Base-by-base conservation (phyloP, 768 basidiomycete genomes). In the Lyophyllum shimeji region DNA sequence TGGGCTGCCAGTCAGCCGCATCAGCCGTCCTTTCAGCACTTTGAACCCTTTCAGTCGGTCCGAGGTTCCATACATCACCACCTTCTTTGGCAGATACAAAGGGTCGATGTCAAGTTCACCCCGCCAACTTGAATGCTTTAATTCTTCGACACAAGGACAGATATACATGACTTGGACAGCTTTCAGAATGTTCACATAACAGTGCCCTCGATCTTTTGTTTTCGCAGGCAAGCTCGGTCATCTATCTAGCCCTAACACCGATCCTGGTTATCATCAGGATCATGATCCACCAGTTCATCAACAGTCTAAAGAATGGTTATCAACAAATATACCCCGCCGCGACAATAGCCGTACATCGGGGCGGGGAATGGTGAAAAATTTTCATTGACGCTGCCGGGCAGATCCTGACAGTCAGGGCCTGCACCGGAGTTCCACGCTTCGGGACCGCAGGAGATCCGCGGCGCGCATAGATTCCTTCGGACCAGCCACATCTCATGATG, bases 31-130 rank as follows among this genome's bases (percentile, higher is more conserved):
- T 49, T 46, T 21, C 24, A 49, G 18, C 13, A 6, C 27, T 29
- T 29, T 46, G 12, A 27, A 25, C 45, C 25, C 45, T 25, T 46
- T 46, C 25, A 29, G 20, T 34, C 47, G 52, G 59, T 37, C 55
- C 58, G 53, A 48, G 23, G 13, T 52, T 17, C 45, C 34, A 25
- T 24, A 27, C 37, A 40, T 48, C 49, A 45, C 7, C 3, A 4
- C 15, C 45, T n/a, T 12, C 45, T 46, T 27, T 29, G 25, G 25
- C 45, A 29, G 45, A 46, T 46, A 59, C 49, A 46, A 54, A 55
- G 53, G 43, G 49, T 51, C 53, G 51, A 52, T 57, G 50, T 27
- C 50, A 43, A 34, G 29, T 50, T 50, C 18, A 40, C 39, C 17
- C 34, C 3, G 3, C 34, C n/a, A n/a, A n/a, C n/a, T n/a, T n/a